phyloP scores from a whole-genome alignment of 2,329 filamentous ascomycete genomes.

The Phyllosticta citriasiana region DNA sequence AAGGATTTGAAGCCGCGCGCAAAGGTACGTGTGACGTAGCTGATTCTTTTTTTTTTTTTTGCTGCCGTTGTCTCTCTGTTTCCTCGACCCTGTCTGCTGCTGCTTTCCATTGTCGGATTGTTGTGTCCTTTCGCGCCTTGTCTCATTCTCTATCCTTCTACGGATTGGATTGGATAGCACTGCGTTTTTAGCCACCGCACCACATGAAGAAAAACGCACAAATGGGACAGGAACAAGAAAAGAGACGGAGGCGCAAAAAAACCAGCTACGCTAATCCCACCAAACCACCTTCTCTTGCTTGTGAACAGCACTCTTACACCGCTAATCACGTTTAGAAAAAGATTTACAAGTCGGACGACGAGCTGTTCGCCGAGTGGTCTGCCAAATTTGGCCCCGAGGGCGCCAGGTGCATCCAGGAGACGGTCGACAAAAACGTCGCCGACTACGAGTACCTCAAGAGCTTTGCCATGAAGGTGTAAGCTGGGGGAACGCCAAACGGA shows the following conservation, averaged over 20 bases:
- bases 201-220: neutral
- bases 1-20: conserved; percentile 61
- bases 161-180: neutral
- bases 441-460: conserved; percentile 76
- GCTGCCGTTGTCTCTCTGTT: conserved; percentile 8
- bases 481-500: too few relatives aligned
- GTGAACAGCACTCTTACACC: conserved; percentile 1
- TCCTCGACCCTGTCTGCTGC: neutral
- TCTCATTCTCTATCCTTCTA: neutral
- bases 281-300: neutral
- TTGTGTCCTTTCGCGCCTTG: neutral
- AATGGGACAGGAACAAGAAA: neutral
- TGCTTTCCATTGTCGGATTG: neutral
- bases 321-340: conserved; percentile 36
- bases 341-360: conserved; percentile 53
- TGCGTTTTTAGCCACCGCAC: neutral
- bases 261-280: neutral
- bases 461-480: conserved; percentile 51
- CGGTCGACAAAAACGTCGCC: conserved; percentile 59
- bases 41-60: neutral
- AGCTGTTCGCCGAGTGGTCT: conserved; percentile 61
- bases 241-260: neutral
- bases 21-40: conserved; percentile 37
- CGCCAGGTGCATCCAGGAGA: conserved; percentile 58
- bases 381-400: conserved; percentile 65